Conservation (phyloP, 176 grass and related monocot species). For the Rhynchospora tenuis region DNA sequence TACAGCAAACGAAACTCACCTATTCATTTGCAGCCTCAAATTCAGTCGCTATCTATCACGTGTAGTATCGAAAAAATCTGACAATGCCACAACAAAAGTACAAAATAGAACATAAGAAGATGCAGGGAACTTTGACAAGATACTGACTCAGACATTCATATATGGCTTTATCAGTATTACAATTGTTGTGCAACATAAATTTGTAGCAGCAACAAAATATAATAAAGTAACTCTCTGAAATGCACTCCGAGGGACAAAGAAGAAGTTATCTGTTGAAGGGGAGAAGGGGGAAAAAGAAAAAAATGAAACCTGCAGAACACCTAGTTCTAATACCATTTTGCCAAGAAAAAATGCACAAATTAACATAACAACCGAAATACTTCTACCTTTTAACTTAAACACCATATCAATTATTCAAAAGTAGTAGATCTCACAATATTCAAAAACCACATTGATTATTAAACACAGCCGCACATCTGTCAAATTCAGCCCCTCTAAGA, state of each 20-base stretch:
- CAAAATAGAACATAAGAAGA: neutral
- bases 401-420: neutral
- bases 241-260: neutral
- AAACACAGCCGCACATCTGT: neutral
- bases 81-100: neutral
- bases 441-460: constrained; percentile 6
- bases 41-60: neutral
- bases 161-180: neutral
- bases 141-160: neutral
- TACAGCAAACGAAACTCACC: neutral
- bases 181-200: neutral
- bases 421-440: neutral
- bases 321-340: neutral
- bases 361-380: neutral
- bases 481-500: neutral
- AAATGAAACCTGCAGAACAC: neutral
- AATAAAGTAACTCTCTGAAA: neutral
- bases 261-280: neutral
- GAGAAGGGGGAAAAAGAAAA: neutral
- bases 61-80: too few species aligned
- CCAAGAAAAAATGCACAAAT: neutral
- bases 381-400: neutral
- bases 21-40: neutral
- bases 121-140: neutral
- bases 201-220: neutral